phyloP scores from a whole-genome alignment of 345 rosid species.

The Litchi chinensis region DNA sequence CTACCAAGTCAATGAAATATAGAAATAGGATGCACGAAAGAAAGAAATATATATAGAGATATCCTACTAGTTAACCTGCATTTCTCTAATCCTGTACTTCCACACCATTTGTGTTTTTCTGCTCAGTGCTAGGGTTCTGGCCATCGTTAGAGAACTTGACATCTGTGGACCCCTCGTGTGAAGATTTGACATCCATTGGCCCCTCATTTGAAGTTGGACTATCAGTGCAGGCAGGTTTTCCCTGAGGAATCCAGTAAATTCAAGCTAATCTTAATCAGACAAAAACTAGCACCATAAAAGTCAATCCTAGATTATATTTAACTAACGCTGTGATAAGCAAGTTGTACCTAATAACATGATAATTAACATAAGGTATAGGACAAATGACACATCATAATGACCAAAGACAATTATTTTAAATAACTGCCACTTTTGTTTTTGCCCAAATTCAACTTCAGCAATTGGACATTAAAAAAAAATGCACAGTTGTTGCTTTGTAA shows the following conservation, averaged over 20 bases:
- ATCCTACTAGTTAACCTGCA: conserved; percentile 5
- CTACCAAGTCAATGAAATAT: conserved; percentile 20
- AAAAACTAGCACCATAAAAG: neutral
- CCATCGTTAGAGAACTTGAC: conserved; percentile 52
- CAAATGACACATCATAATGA: neutral
- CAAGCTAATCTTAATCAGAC: neutral
- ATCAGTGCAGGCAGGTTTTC: conserved; percentile 40
- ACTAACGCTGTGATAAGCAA: neutral
- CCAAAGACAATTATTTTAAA: neutral
- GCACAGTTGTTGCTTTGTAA: neutral
- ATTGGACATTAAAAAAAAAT: neutral
- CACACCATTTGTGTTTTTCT: conserved; percentile 36
- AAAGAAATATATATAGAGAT: neutral
- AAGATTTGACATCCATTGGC: conserved; percentile 49
- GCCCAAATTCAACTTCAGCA: neutral
- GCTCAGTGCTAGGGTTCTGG: conserved; percentile 36
- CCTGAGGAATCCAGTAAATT: conserved; percentile 40
- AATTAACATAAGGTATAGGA: neutral
- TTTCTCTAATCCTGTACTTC: conserved; percentile 34
- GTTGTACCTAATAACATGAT: neutral
- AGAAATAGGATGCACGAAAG: conserved; percentile 12
- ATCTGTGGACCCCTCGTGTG: conserved; percentile 31
- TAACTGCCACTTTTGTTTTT: neutral
- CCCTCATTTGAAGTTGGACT: conserved; percentile 32
- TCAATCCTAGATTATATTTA: too few species aligned